Base-by-base conservation (phyloP, 495 filamentous ascomycete species). In the Aspergillus egyptiacus region DNA sequence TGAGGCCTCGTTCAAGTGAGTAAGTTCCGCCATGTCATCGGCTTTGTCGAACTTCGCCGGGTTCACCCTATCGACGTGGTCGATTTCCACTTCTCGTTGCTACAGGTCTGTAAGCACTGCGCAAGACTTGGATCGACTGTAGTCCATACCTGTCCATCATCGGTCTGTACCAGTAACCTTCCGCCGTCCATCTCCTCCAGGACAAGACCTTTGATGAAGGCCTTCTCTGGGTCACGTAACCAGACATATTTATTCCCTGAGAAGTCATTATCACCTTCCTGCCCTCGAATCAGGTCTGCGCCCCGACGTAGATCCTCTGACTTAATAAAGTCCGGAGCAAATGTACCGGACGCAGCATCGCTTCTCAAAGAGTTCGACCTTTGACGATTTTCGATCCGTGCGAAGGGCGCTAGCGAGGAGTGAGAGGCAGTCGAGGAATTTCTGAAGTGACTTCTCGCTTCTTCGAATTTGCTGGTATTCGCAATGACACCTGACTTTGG, bases 1-100 rank as follows among this genome's bases (percentile, higher is more conserved):
- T 0, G 93, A 97, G 8, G 91, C 85, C 68, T 99, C 94, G 62
- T 99, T 99, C 34, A 99, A 69, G 61, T 97, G 93, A 11, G 94
- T 99, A 57, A 99, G 73, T 67, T 97, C 93, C 2, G 94, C 93
- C 94, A 99, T 99, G 62, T 99, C 94, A 70, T 95, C 86, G 6
- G 93, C 91, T 66, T 93, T 96, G 75, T 99, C 94, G 63, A 99
- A 99, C 61, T 99, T 99, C 46, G 89, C 94, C 19, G 94, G 94
- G 67, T 99, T 99, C 70, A 97, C 94, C 67, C 95, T 96, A 74
- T 99, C 94, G 39, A 95, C 89, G 48, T 79, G 83, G 53, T 96
- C 89, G 17, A 77, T 67, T 54, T 91, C 81, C 25, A 93, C 84
- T 61, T 88, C 85, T 36, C 89, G 86, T 80, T 95, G 89, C 85